Evolutionary conservation across 2,329 filamentous ascomycete species (phyloP).

Genomic region (Aspergillus sp.): DNA sequence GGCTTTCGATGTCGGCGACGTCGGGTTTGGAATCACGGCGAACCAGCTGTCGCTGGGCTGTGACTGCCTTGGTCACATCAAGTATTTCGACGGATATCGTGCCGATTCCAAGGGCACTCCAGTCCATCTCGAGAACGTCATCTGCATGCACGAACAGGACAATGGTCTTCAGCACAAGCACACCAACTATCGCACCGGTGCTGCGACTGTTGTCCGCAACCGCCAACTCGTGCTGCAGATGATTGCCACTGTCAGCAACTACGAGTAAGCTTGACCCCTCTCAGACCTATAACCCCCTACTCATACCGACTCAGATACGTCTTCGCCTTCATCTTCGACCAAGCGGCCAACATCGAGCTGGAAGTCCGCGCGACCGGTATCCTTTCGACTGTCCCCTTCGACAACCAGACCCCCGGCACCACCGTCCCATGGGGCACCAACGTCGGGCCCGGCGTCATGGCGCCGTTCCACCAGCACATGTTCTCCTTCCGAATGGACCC

Average conservation of each 20-base stretch:
- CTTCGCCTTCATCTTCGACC: conserved; percentile 69
- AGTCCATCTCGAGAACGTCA: conserved; percentile 60
- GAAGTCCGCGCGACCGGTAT: conserved; percentile 70
- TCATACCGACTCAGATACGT: conserved; percentile 50
- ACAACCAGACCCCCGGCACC: conserved; percentile 53
- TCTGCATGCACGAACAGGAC: conserved; percentile 71
- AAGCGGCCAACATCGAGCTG: conserved; percentile 65
- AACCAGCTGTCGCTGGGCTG: conserved; percentile 70
- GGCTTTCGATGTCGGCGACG: conserved; percentile 69
- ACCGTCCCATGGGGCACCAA: conserved; percentile 67
- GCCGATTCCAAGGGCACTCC: conserved; percentile 59
- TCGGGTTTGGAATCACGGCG: conserved; percentile 63
- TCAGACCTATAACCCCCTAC: not conserved
- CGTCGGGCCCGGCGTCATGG: conserved; percentile 67
- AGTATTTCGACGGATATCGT: conserved; percentile 62
- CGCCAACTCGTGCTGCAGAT: conserved; percentile 66
- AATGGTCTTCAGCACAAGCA: conserved; percentile 70
- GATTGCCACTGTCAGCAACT: conserved; percentile 70
- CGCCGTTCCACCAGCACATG: conserved; percentile 72
- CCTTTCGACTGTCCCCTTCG: conserved; percentile 64
- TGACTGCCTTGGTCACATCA: conserved; percentile 68
- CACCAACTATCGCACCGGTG: conserved; percentile 66
- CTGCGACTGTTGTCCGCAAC: conserved; percentile 62
- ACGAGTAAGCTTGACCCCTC: conserved; percentile 44
- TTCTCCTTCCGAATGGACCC: conserved; percentile 67